These are phyloP conservation scores for Cnidoscolus chayamansa DNA, from an alignment of 441 rosid genomes.

Conservation along the genomic window DNA sequence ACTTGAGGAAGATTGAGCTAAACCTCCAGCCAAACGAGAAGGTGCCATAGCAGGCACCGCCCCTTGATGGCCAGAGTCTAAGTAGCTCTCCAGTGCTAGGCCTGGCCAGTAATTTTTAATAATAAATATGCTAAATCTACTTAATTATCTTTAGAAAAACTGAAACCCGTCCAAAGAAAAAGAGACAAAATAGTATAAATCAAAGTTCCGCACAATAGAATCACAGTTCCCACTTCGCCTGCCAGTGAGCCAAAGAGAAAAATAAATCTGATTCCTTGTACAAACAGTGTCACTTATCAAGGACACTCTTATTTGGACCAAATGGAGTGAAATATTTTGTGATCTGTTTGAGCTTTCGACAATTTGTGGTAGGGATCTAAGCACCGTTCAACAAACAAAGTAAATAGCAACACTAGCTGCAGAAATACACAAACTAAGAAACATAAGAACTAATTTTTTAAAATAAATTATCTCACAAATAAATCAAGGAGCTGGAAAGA, in stretches of 20 bases:
- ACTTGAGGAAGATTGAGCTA: conserved; percentile 87
- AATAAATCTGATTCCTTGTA: conserved; percentile 27
- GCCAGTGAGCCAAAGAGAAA: conserved; percentile 29
- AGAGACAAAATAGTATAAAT: conserved; percentile 10
- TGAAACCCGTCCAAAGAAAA: conserved; percentile 19
- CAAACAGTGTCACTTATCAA: conserved; percentile 25
- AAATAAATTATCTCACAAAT: not conserved
- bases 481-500: conserved; percentile 13
- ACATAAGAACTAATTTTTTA: not conserved
- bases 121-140: conserved; percentile 29
- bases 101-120: conserved; percentile 31
- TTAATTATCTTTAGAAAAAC: conserved; percentile 20
- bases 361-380: conserved; percentile 42
- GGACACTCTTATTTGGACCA: conserved; percentile 30
- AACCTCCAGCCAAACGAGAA: conserved; percentile 75
- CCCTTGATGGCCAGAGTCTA: conserved; percentile 61
- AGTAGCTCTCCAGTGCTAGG: conserved; percentile 75
- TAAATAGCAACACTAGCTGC: conserved; percentile 28
- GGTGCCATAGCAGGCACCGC: conserved; percentile 65
- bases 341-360: conserved; percentile 38
- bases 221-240: conserved; percentile 30
- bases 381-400: conserved; percentile 28
- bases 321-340: conserved; percentile 28
- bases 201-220: conserved; percentile 18
- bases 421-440: conserved; percentile 16